phyloP scores from a whole-genome alignment of 1,284 basidiomycete species.

The Malassezia sympodialis region DNA sequence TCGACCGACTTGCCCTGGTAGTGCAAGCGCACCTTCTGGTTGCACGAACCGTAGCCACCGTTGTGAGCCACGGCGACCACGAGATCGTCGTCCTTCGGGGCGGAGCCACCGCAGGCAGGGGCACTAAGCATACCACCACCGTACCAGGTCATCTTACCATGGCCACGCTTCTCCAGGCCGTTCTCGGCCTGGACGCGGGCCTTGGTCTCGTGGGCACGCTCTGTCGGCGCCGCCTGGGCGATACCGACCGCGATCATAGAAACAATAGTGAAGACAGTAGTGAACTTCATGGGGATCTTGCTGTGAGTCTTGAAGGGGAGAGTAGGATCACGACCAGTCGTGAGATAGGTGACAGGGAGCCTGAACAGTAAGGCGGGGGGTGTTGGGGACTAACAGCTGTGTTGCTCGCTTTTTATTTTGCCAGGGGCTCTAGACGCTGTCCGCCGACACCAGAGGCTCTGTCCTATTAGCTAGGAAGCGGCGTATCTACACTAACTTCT shows the following conservation, averaged over 20 bases:
- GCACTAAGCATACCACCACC: slow-evolving; percentile 30
- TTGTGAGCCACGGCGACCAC: slow-evolving; percentile 34
- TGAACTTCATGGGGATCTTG: slow-evolving; percentile 29
- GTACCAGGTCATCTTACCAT: slow-evolving; percentile 35
- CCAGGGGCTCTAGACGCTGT: background rate
- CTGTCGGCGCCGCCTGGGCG: background rate
- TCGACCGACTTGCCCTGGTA: slow-evolving; percentile 35
- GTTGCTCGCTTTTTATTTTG: background rate
- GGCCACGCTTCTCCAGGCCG: slow-evolving; percentile 16
- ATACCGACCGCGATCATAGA: slow-evolving; percentile 18
- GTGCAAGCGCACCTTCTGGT: slow-evolving; percentile 33
- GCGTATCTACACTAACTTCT: background rate
- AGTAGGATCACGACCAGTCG: slow-evolving; percentile 18
- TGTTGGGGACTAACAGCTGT: background rate
- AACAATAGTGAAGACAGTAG: slow-evolving; percentile 20
- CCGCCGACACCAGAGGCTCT: background rate
- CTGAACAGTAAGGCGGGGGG: background rate
- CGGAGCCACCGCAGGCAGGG: slow-evolving; percentile 40
- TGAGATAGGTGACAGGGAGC: background rate
- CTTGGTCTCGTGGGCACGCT: slow-evolving; percentile 31
- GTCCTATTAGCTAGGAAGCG: background rate
- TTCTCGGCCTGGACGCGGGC: slow-evolving; percentile 18
- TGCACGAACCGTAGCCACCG: slow-evolving; percentile 32
- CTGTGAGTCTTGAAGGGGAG: slow-evolving; percentile 5
- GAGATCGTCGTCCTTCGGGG: slow-evolving; percentile 27